A percentile compares a stretch with the other conserved stretches of the same genome.
phyloP scores from a whole-genome alignment of 768 basidiomycete species.

The Termitomyces sp. region DNA sequence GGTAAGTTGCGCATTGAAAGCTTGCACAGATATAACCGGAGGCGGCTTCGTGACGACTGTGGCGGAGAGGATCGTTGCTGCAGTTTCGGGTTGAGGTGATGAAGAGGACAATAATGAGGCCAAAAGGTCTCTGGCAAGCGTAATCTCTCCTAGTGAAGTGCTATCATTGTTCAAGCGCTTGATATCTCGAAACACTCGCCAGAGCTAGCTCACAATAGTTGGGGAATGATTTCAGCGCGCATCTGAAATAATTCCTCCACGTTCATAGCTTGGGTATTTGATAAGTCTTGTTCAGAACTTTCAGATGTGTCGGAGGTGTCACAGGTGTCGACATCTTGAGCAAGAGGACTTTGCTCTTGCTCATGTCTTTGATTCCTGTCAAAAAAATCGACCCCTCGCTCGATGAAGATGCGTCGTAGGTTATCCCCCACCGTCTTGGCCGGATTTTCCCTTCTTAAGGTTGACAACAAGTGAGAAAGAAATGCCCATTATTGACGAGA shows the following conservation, averaged over 20 bases:
- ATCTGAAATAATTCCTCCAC: conserved; percentile 69
- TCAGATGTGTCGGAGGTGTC: conserved; percentile 19
- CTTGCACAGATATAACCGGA: conserved; percentile 59
- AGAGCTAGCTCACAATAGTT: conserved; percentile 58
- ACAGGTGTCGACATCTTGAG: conserved; percentile 1
- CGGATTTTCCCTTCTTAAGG: conserved; percentile 46
- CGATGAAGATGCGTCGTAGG: conserved; percentile 62
- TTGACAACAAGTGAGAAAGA: conserved; percentile 10
- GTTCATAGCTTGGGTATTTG: conserved; percentile 48
- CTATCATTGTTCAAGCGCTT: conserved; percentile 27
- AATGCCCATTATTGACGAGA: conserved; percentile 3
- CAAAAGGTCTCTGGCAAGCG: conserved; percentile 68
- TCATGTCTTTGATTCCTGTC: conserved; percentile 27
- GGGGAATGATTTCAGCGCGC: conserved; percentile 65
- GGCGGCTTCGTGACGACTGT: conserved; percentile 62
- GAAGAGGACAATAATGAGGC: conserved; percentile 45
- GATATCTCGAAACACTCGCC: neutral
- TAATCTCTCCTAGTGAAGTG: conserved; percentile 75
- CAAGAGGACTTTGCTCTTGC: neutral
- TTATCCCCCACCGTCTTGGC: conserved; percentile 58
- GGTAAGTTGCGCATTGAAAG: conserved; percentile 66
- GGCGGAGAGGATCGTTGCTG: conserved; percentile 41
- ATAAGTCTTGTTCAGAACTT: conserved; percentile 22
- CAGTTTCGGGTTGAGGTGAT: conserved; percentile 6
- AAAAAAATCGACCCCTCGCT: conserved; percentile 74